A percentile compares a stretch with the other conserved stretches of the same genome.
phyloP scores from a whole-genome alignment of 2,329 filamentous ascomycete genomes.

The Aspergillus sp. region DNA sequence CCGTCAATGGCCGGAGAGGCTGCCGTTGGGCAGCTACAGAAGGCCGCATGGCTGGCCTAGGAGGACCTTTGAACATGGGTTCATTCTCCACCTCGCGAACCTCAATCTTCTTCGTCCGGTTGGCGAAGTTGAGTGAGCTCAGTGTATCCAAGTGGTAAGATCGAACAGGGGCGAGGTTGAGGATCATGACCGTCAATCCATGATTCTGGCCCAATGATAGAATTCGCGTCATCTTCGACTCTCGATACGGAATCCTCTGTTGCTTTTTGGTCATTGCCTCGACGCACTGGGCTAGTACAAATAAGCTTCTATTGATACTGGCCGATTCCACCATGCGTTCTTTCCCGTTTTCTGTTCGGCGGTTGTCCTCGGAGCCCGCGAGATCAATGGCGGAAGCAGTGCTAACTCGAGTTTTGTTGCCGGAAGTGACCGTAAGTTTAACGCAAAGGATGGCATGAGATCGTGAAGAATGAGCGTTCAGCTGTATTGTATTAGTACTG shows the following conservation, averaged over 20 bases:
- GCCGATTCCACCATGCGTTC: conserved; percentile 91
- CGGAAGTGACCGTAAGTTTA: conserved; percentile 71
- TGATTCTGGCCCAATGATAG: conserved; percentile 89
- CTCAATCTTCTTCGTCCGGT: conserved; percentile 91
- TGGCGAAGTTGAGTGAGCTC: conserved; percentile 90
- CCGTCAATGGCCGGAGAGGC: conserved; percentile 69
- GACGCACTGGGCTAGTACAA: conserved; percentile 89
- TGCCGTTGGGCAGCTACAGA: conserved; percentile 55
- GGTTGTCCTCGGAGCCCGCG: conserved; percentile 91
- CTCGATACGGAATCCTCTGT: conserved; percentile 77
- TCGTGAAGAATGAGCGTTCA: conserved; percentile 84
- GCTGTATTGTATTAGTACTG: conserved; percentile 31
- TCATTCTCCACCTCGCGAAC: conserved; percentile 94
- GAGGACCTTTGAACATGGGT: conserved; percentile 72
- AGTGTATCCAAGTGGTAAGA: conserved; percentile 91
- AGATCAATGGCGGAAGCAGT: conserved; percentile 91
- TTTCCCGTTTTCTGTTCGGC: conserved; percentile 86
- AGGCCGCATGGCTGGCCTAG: conserved; percentile 45
- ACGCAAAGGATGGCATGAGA: conserved; percentile 89
- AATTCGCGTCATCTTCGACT: conserved; percentile 96
- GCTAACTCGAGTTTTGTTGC: conserved; percentile 63
- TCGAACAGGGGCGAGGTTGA: conserved; percentile 85
- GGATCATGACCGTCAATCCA: conserved; percentile 90
- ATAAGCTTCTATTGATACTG: conserved; percentile 95
- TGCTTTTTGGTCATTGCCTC: conserved; percentile 80